These are phyloP conservation scores for Fusarium sp. DNA, from an alignment of 2,329 filamentous ascomycete species.

Conservation along the genomic window DNA sequence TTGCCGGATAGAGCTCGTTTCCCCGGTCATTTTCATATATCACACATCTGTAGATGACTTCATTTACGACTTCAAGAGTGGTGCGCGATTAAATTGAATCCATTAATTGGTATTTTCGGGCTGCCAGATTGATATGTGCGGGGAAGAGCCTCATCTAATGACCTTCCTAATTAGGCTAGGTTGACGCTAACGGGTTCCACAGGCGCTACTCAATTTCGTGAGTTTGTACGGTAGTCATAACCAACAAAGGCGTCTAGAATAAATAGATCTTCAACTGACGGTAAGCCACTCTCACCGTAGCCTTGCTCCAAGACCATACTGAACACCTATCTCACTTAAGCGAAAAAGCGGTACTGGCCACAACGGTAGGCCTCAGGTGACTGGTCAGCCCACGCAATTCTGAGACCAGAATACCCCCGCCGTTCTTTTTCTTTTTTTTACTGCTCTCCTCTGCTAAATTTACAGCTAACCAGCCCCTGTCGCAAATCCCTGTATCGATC, in stretches of 20 bases:
- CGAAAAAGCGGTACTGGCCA: conserved; percentile 7
- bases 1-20: too few relatives aligned
- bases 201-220: too few relatives aligned
- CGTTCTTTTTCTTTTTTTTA: background rate
- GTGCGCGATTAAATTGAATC: too few relatives aligned
- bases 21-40: too few relatives aligned
- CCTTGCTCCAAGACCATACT: background rate
- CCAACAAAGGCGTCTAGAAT: conserved; percentile 11
- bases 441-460: background rate
- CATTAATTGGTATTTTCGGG: too few relatives aligned
- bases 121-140: too few relatives aligned
- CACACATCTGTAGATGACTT: too few relatives aligned
- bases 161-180: too few relatives aligned
- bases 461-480: conserved; percentile 19
- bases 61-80: too few relatives aligned
- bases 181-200: too few relatives aligned
- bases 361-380: conserved; percentile 28
- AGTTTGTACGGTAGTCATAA: too few relatives aligned
- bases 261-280: background rate
- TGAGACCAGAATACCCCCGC: conserved; percentile 2
- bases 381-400: conserved; percentile 8
- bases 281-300: background rate
- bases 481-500: conserved; percentile 23
- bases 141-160: too few relatives aligned
- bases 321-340: background rate